phyloP scores from a whole-genome alignment of 106 monocot genomes.

The Apostasia shenzhenica region DNA sequence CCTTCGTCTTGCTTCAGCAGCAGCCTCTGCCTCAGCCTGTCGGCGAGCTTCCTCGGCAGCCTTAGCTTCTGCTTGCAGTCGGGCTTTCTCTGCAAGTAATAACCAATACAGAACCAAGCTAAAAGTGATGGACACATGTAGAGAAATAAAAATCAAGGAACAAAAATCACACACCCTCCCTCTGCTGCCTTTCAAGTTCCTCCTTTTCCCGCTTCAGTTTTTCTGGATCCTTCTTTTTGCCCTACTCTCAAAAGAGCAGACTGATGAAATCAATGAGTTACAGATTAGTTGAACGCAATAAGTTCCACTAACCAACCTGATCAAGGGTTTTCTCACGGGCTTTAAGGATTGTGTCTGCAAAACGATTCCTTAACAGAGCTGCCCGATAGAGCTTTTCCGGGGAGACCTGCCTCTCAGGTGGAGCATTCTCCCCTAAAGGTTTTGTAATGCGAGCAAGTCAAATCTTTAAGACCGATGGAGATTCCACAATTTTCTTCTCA shows the following conservation, averaged over 20 bases:
- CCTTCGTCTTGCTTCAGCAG: slow-evolving; percentile 74
- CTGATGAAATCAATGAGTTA: too few species aligned
- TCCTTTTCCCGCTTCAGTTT: slow-evolving; percentile 63
- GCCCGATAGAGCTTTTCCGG: slow-evolving; percentile 83
- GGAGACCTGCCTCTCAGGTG: slow-evolving; percentile 84
- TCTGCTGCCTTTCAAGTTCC: slow-evolving; percentile 74
- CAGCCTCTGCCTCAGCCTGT: slow-evolving; percentile 67
- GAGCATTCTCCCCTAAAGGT: slow-evolving; percentile 81
- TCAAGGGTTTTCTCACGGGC: slow-evolving; percentile 75
- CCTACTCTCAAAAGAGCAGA: slow-evolving; percentile 14
- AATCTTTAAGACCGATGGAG: slow-evolving; percentile 12
- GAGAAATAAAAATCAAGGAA: background rate
- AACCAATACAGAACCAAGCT: background rate
- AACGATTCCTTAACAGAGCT: slow-evolving; percentile 76
- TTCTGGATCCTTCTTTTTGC: slow-evolving; percentile 69
- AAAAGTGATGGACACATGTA: too few species aligned
- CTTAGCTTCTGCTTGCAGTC: slow-evolving; percentile 86
- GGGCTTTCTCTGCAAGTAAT: slow-evolving; percentile 54
- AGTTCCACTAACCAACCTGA: slow-evolving; percentile 33
- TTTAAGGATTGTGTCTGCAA: slow-evolving; percentile 93
- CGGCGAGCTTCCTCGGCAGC: slow-evolving; percentile 63
- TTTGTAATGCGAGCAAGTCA: slow-evolving; percentile 28
- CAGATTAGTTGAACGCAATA: background rate
- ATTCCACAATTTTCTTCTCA: slow-evolving; percentile 26
- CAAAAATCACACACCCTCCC: slow-evolving; percentile 41